These are phyloP conservation scores for Serendipita sp. DNA, from an alignment of 1,284 basidiomycete genomes.

Conservation along the genomic window DNA sequence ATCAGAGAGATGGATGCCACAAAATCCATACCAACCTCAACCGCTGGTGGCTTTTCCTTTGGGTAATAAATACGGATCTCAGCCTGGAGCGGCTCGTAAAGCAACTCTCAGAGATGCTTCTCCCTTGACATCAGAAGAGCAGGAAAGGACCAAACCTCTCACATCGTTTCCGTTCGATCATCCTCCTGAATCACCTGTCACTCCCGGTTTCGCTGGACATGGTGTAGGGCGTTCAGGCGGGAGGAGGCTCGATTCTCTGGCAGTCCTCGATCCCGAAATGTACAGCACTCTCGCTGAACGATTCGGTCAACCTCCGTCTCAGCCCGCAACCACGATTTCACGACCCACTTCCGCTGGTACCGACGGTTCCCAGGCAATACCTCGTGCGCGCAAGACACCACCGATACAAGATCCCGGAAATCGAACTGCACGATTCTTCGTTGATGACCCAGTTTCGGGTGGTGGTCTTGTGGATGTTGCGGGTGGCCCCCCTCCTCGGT, in stretches of 20 bases:
- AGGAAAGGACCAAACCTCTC: background rate
- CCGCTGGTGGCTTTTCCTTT: background rate
- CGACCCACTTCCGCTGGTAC: background rate
- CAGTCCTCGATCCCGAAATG: background rate
- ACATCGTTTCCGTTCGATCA: background rate
- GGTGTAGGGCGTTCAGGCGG: background rate
- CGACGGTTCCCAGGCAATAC: background rate
- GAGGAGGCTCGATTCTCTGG: background rate
- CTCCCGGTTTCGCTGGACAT: background rate
- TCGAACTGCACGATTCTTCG: conserved; percentile 3
- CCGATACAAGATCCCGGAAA: background rate
- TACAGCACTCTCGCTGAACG: background rate
- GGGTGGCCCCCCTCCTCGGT: background rate
- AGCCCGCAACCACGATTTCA: background rate
- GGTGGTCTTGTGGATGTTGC: conserved; percentile 1
- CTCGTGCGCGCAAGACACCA: conserved; percentile 3
- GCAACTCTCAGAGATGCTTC: background rate
- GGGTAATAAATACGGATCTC: background rate
- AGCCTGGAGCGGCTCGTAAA: background rate
- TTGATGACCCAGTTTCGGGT: background rate
- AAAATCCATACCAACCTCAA: background rate
- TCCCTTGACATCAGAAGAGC: background rate
- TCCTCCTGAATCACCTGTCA: background rate
- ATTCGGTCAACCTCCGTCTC: background rate
- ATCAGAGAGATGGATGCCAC: no score